Conservation (phyloP, 495 filamentous ascomycete species). For the Tetracladium setigerum region DNA sequence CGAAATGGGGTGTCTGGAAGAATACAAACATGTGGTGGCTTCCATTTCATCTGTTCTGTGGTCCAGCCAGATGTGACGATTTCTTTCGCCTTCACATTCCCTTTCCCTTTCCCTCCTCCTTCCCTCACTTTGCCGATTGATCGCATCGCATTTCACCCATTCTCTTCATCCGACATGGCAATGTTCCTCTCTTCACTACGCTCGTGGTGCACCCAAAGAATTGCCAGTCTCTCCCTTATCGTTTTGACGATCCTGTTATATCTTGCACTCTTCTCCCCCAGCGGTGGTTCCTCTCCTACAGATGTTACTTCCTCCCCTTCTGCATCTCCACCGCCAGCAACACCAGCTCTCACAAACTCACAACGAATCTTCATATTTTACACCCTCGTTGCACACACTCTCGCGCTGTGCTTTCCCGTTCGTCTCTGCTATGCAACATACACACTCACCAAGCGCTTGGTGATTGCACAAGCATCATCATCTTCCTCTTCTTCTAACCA, state of each 20-base stretch:
- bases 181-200: constrained; percentile 3
- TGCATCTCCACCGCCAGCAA: neutral
- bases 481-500: too few species aligned
- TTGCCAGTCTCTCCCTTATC: constrained; percentile 3
- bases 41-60: too few species aligned
- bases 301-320: neutral
- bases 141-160: too few species aligned
- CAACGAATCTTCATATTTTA: constrained; percentile 39
- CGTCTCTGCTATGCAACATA: constrained; percentile 45
- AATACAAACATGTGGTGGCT: too few species aligned
- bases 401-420: constrained; percentile 44
- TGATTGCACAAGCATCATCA: too few species aligned
- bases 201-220: constrained; percentile 6
- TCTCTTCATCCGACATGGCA: too few species aligned
- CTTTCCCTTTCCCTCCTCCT: too few species aligned
- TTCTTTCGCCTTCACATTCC: too few species aligned
- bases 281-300: neutral
- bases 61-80: too few species aligned
- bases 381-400: constrained; percentile 41
- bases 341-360: constrained; percentile 1
- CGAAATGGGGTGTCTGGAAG: too few species aligned
- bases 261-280: neutral
- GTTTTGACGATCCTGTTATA: constrained; percentile 1
- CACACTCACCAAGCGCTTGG: constrained; percentile 34
- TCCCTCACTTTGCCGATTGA: too few species aligned